phyloP scores from a whole-genome alignment of 108 stramenopile genomes.

The Skeletonema potamos region DNA sequence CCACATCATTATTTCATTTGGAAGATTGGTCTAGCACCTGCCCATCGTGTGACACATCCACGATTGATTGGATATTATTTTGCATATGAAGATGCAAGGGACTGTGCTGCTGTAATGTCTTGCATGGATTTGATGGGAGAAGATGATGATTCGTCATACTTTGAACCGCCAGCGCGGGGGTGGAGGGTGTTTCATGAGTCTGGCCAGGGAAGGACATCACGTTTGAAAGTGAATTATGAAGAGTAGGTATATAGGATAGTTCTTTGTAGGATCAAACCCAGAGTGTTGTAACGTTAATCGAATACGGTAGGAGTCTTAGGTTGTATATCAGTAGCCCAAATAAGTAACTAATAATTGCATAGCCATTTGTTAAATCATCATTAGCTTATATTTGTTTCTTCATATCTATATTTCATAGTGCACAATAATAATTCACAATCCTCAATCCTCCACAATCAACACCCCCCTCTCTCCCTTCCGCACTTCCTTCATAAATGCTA shows the following conservation, averaged over 20 bases:
- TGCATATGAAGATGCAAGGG: neutral
- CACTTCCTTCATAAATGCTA: neutral
- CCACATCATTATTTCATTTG: constrained; percentile 3
- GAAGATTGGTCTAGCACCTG: constrained; percentile 39
- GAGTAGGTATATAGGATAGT: neutral
- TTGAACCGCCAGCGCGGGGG: constrained; percentile 25
- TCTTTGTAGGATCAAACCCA: neutral
- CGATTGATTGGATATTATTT: constrained; percentile 21
- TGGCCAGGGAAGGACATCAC: neutral
- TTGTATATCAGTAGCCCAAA: too few relatives aligned
- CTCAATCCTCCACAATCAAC: neutral
- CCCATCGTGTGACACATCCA: constrained; percentile 20
- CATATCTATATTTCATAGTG: neutral
- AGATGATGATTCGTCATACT: constrained; percentile 4
- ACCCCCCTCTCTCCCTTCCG: neutral
- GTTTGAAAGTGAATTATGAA: neutral
- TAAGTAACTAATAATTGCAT: too few relatives aligned
- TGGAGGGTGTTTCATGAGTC: constrained; percentile 37
- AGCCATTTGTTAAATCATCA: neutral
- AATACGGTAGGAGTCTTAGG: too few relatives aligned
- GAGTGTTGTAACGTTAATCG: too few relatives aligned
- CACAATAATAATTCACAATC: neutral
- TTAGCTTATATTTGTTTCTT: neutral
- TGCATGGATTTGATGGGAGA: neutral
- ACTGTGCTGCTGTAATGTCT: neutral